A percentile compares a stretch with the other conserved stretches of the same genome.
These are phyloP conservation scores for Saitozyma sp. DNA, from an alignment of 768 basidiomycete species.

Conservation along the genomic window DNA sequence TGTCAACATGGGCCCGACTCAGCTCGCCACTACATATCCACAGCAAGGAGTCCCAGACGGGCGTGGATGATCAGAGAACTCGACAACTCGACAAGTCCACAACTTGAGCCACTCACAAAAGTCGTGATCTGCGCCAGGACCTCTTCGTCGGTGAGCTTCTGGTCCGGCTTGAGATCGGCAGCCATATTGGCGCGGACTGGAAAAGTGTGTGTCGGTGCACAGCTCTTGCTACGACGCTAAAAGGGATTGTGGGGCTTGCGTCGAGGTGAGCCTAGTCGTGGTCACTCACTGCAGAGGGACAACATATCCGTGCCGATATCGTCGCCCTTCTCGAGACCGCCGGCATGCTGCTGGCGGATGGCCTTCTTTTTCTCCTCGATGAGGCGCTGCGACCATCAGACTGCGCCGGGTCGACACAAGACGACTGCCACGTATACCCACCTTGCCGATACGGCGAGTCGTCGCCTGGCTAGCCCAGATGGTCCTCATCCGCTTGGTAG, in stretches of 20 bases:
- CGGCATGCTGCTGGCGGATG: constrained; percentile 41
- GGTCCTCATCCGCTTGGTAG: constrained; percentile 56
- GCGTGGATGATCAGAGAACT: neutral
- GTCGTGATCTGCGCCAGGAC: constrained; percentile 41
- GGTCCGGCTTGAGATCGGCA: constrained; percentile 57
- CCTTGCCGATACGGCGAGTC: constrained; percentile 61
- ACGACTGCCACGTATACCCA: constrained; percentile 58
- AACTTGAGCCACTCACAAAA: constrained; percentile 23
- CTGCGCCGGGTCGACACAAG: constrained; percentile 38
- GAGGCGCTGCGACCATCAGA: constrained; percentile 58
- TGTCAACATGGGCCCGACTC: constrained; percentile 1
- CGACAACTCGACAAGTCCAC: neutral
- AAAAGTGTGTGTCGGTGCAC: too few species aligned
- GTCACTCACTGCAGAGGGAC: constrained; percentile 54
- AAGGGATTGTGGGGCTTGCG: too few species aligned
- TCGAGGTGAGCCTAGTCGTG: neutral
- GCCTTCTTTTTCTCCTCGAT: constrained; percentile 79
- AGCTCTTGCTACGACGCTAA: too few species aligned
- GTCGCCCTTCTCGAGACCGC: constrained; percentile 55
- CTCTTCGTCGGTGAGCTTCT: constrained; percentile 81
- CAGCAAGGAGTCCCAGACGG: neutral
- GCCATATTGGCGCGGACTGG: constrained; percentile 81
- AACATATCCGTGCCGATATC: constrained; percentile 73
- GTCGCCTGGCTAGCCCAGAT: constrained; percentile 57
- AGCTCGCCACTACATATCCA: neutral